Base-by-base conservation (phyloP, 345 rosid genomes). In the Eucalyptus marginata region DNA sequence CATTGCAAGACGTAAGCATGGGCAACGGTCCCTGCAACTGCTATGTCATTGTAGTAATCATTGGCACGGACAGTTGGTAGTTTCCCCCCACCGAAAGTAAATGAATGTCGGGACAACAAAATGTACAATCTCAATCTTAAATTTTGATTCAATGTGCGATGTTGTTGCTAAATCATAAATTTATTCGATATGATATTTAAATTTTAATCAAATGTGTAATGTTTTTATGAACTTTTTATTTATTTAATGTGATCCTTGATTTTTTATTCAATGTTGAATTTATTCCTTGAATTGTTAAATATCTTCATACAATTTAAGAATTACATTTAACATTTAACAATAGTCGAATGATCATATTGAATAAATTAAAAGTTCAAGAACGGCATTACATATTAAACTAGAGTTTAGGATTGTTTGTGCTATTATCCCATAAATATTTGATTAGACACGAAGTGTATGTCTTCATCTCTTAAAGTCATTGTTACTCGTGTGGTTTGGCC, bases 41-140 rank as follows among this genome's bases (percentile, higher is more conserved):
- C 81, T 33, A 16, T 71, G 81, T 33, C 44, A 6, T 18, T 33
- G 81, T 2, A 33, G 46, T 20, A 5, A 71, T 17, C 40, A 17
- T 33, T 71, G 81, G 81, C 81, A 9, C 44, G 25, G 44, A 44
- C 25, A 17, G 36, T 9, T 68, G 81, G 44, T 9, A 68, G 81
- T 33, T 68, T 68, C 24, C 40, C 80, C 44, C 81, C 44, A 9
- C 81, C 13, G 44, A 68, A 36, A 68, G 43, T 17, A 68, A 33
- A 5, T 68, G 44, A 71, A 17, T 33, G 40, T 17, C 4, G 24
- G 43, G 25, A n/a, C 3, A 10, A 71, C 25, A 31, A 4, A 33
- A 3, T 8, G 7, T 36, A 18, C 33, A 59, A 27, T 3, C 8
- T 59, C 31, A 3, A 0, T 5, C 13, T 16, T 10, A 8, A 68